Conservation (phyloP, 1,284 basidiomycete genomes). For the Marasmius tenuissimus region DNA sequence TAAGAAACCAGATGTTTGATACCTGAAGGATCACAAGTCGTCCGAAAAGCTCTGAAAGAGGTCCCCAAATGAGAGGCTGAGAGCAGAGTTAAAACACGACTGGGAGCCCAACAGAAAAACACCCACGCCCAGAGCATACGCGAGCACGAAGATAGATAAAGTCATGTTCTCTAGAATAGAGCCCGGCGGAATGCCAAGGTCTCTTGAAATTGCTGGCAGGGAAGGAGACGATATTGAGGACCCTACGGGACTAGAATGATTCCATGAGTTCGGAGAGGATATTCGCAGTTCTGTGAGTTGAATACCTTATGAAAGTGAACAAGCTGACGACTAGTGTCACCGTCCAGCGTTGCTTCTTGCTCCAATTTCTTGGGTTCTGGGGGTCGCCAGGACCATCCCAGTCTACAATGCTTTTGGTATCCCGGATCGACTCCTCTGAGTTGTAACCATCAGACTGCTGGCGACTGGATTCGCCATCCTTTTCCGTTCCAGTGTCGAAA, state of each 20-base stretch:
- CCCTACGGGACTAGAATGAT: constrained; percentile 22
- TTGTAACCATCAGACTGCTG: not conserved
- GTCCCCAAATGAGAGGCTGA: constrained; percentile 30
- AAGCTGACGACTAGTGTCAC: constrained; percentile 31
- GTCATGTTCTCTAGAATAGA: constrained; percentile 34
- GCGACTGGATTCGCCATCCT: not conserved
- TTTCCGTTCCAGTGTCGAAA: not conserved
- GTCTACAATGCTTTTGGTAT: constrained; percentile 13
- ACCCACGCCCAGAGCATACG: constrained; percentile 31
- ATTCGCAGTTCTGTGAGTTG: not conserved
- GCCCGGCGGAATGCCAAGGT: constrained; percentile 25
- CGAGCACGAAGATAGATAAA: constrained; percentile 38
- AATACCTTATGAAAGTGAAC: constrained; percentile 31
- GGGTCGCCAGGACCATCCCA: constrained; percentile 29
- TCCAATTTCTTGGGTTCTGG: constrained; percentile 30
- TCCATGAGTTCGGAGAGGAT: not conserved
- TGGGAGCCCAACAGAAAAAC: not conserved
- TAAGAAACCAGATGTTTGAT: constrained; percentile 32
- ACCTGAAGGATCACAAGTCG: constrained; percentile 28
- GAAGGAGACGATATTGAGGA: constrained; percentile 30
- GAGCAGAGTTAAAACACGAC: constrained; percentile 1
- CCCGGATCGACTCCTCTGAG: not conserved
- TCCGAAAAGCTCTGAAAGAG: constrained; percentile 28
- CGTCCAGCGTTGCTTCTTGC: constrained; percentile 24
- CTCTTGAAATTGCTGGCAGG: constrained; percentile 24